These are phyloP conservation scores for Garcia nutans DNA, from an alignment of 345 rosid species.

Conservation along the genomic window DNA sequence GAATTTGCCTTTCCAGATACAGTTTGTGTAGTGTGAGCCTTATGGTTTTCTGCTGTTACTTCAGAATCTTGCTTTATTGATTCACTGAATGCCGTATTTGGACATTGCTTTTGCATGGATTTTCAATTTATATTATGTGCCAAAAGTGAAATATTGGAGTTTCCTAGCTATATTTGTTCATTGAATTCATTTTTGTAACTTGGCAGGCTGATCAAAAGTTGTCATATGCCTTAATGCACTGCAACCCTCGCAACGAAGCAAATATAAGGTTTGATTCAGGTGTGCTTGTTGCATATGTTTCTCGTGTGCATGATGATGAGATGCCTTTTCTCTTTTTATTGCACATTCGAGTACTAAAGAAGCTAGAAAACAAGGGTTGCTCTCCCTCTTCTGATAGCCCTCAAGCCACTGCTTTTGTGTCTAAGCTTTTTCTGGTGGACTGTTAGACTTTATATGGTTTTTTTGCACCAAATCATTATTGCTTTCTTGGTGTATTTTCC, in stretches of 20 bases:
- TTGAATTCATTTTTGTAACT: slow-evolving; percentile 12
- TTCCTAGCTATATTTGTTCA: slow-evolving; percentile 12
- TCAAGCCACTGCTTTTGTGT: no score
- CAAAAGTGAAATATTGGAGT: not conserved
- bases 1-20: not conserved
- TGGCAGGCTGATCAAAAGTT: slow-evolving; percentile 91
- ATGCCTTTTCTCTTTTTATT: no score
- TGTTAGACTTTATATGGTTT: slow-evolving; percentile 9
- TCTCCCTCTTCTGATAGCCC: not conserved
- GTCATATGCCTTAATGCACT: slow-evolving; percentile 78
- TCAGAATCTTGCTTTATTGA: not conserved
- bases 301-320: slow-evolving; percentile 13
- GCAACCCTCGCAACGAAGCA: slow-evolving; percentile 62
- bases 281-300: slow-evolving; percentile 25
- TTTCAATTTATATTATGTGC: not conserved
- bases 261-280: slow-evolving; percentile 69
- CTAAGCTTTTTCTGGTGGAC: not conserved
- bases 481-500: not conserved
- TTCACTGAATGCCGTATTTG: not conserved
- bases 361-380: not conserved
- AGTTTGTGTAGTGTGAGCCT: not conserved
- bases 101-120: not conserved
- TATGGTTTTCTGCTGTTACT: not conserved
- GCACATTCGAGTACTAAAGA: no score
- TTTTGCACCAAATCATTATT: not conserved